These are phyloP conservation scores for Microcos paniculata DNA, from an alignment of 345 rosid species.

Conservation along the genomic window DNA sequence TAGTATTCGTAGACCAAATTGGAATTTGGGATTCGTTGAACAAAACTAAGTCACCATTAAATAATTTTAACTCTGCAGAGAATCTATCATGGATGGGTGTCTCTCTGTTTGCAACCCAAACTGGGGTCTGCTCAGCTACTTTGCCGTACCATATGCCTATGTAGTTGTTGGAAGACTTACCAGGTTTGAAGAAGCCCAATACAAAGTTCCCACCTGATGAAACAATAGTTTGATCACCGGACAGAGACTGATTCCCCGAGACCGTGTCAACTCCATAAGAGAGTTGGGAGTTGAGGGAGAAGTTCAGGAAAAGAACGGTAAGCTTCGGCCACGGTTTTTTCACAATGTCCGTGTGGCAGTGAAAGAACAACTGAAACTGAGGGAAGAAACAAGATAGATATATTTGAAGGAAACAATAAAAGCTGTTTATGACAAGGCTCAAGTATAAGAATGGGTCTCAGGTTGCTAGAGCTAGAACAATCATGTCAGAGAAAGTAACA, in stretches of 20 bases:
- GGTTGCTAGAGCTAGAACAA: too few relatives aligned
- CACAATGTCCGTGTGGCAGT: too few relatives aligned
- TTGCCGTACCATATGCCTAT: constrained; percentile 44
- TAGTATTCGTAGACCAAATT: constrained; percentile 62
- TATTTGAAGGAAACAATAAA: too few relatives aligned
- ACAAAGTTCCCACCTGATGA: constrained; percentile 44
- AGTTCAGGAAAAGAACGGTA: constrained; percentile 24
- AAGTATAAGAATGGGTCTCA: too few relatives aligned
- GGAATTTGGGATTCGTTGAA: constrained; percentile 43
- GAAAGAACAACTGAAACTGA: too few relatives aligned
- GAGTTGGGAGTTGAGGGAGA: constrained; percentile 26
- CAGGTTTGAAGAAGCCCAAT: constrained; percentile 69
- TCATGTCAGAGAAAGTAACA: too few relatives aligned
- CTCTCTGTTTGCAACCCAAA: constrained; percentile 82
- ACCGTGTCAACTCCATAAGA: constrained; percentile 48
- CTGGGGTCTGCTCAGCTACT: constrained; percentile 30
- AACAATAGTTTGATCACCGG: constrained; percentile 55
- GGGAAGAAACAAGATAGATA: too few relatives aligned
- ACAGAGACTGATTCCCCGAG: constrained; percentile 44
- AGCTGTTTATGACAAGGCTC: too few relatives aligned
- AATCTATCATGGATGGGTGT: constrained; percentile 45
- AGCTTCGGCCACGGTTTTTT: constrained; percentile 17
- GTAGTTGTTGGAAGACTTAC: constrained; percentile 29
- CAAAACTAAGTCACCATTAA: constrained; percentile 59
- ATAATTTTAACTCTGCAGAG: constrained; percentile 49